A percentile compares a stretch with the other conserved stretches of the same genome.
Conservation (phyloP, 352 stramenopile genomes). For the Aphanomyces cochlioides region DNA sequence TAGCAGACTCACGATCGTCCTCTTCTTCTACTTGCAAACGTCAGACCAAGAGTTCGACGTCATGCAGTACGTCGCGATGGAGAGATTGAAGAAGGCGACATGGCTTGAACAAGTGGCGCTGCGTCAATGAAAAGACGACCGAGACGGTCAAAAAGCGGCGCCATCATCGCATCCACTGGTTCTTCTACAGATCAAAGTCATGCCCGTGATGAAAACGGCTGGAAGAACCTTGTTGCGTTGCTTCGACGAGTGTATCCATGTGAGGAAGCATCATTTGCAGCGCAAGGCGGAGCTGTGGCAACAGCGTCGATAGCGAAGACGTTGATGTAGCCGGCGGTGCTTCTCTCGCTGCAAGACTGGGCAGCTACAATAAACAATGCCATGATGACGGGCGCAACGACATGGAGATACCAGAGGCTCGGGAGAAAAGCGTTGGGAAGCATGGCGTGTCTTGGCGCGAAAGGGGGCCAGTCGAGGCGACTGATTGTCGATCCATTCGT, state of each 20-base stretch:
- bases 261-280: slow-evolving; percentile 72
- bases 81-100: background rate
- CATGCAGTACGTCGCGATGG: too few species aligned
- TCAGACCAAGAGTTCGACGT: too few species aligned
- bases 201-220: too few species aligned
- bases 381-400: too few species aligned
- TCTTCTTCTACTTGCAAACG: background rate
- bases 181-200: too few species aligned
- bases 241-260: slow-evolving; percentile 50
- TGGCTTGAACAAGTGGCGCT: slow-evolving; percentile 46
- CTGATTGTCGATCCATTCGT: slow-evolving; percentile 96
- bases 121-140: slow-evolving; percentile 71
- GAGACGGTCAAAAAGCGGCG: slow-evolving; percentile 76
- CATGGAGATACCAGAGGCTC: slow-evolving; percentile 11
- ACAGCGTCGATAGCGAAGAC: slow-evolving; percentile 39
- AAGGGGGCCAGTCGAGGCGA: slow-evolving; percentile 94
- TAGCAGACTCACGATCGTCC: background rate
- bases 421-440: slow-evolving; percentile 56
- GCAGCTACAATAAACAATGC: too few species aligned
- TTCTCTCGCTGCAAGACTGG: too few species aligned
- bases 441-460: slow-evolving; percentile 86
- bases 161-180: slow-evolving; percentile 52
- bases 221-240: too few species aligned
- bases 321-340: too few species aligned
- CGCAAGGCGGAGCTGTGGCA: slow-evolving; percentile 55